A percentile compares a stretch with the other conserved stretches of the same genome.
phyloP scores from a whole-genome alignment of 495 filamentous ascomycete genomes.

The Penicillium crystallinum region DNA sequence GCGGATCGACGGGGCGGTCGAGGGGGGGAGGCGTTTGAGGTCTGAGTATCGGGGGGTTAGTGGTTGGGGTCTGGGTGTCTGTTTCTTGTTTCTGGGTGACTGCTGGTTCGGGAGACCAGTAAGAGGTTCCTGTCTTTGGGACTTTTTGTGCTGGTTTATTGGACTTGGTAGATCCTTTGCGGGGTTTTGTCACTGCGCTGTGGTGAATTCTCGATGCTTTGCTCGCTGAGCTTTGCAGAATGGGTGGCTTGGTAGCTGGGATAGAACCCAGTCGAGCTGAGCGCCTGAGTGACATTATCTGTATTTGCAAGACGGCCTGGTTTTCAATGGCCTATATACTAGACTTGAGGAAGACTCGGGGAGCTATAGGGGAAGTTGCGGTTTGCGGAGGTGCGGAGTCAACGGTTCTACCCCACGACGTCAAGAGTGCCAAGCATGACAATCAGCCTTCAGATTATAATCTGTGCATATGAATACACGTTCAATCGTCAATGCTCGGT shows the following conservation, averaged over 20 bases:
- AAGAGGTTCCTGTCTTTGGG: conserved; percentile 7
- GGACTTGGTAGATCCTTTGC: conserved; percentile 19
- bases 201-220: conserved; percentile 23
- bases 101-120: conserved; percentile 23
- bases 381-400: conserved; percentile 1
- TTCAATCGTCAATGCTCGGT: no score
- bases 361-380: neutral
- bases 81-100: conserved; percentile 1
- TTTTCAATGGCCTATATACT: neutral
- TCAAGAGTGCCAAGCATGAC: neutral
- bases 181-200: conserved; percentile 29
- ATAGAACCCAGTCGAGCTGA: conserved; percentile 53
- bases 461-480: no score
- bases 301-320: neutral
- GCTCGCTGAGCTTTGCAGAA: conserved; percentile 29
- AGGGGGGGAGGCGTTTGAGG: conserved; percentile 38
- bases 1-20: conserved; percentile 57
- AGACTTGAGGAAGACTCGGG: neutral
- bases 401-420: neutral
- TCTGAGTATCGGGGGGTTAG: conserved; percentile 19
- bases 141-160: conserved; percentile 17
- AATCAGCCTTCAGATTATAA: neutral
- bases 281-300: conserved; percentile 51
- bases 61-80: conserved; percentile 13
- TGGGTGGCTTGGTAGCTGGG: conserved; percentile 27